Evolutionary conservation across 2,329 filamentous ascomycete genomes (phyloP), one percentile per base, ranked within the genome.

Genomic region (Metarhizium rileyi): DNA sequence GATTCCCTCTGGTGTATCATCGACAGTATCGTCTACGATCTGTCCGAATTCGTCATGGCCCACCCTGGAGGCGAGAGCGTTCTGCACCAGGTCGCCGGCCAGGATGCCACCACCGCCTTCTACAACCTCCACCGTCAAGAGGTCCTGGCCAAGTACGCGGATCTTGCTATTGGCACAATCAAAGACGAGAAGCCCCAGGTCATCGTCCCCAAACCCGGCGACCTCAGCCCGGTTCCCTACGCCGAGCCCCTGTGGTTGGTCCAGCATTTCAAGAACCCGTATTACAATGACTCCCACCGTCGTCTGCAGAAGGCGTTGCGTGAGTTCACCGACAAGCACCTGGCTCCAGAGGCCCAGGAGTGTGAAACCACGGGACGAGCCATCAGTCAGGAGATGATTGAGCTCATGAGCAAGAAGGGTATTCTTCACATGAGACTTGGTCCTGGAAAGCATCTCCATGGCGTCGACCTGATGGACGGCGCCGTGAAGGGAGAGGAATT

Each of bases 51-150:
- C 66, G 68, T 89, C 57, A 86, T 93, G 63, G 87, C 86, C 22
- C 89, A 95, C 61, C 89, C 89, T 1, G 88, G 88, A 57, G 89
- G 88, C 60, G 81, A 83, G 60, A 82, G 86, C 41, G 88, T 94
- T 23, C 79, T 94, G 35, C 76, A 79, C 48, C 87, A 95, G 68
- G 80, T 91, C 44, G 89, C 86, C 27, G 89, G 89, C 54, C 77
- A 81, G 56, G 89, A 95, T 62, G 87, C 88, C 46, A 95, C 89
- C 2, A 71, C 77, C 33, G 85, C 84, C 50, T 95, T 94, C 69
- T 95, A 94, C 78, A 94, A 94, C 72, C 81, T 95, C 48, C 90
- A 95, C 70, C 77, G 89, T 25, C 88, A 95, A 58, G 89, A 95
- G 68, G 87, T 94, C n/a, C 77, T 95, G 10, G 72, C 82, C 53